phyloP scores from a whole-genome alignment of 176 grass and related monocot genomes.

The Themeda triandra region DNA sequence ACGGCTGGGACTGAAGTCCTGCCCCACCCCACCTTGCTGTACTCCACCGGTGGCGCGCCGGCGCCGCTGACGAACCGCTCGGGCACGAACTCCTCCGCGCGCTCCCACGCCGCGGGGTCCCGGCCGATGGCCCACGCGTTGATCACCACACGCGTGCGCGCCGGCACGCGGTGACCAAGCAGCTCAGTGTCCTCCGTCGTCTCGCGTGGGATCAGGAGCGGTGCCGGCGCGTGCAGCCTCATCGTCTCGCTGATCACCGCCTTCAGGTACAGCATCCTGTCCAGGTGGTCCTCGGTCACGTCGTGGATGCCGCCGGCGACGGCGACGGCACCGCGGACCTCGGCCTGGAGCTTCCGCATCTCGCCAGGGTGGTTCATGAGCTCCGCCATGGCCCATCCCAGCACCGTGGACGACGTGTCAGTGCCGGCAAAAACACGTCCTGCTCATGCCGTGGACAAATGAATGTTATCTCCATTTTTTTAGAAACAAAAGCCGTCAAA shows the following conservation, averaged over 20 bases:
- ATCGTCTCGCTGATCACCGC: conserved; percentile 41
- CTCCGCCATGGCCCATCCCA: conserved; percentile 43
- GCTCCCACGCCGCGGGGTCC: conserved; percentile 31
- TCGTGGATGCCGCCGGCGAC: no score
- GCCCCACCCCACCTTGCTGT: background rate
- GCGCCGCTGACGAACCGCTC: conserved; percentile 6
- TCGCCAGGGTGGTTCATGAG: conserved; percentile 22
- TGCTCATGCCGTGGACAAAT: background rate
- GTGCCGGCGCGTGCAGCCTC: conserved; percentile 24
- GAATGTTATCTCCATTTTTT: no score
- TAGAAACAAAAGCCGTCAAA: no score
- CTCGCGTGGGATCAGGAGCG: conserved; percentile 20
- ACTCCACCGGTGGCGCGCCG: no score
- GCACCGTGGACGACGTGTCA: background rate
- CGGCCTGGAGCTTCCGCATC: conserved; percentile 37
- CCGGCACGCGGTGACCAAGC: conserved; percentile 19
- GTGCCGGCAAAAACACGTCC: conserved; percentile 34
- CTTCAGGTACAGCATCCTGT: conserved; percentile 4
- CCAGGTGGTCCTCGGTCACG: conserved; percentile 28
- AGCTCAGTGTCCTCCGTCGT: background rate
- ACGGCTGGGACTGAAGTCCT: conserved; percentile 35
- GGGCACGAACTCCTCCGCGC: conserved; percentile 29
- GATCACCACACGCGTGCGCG: conserved; percentile 10
- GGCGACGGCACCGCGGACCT: conserved; percentile 28
- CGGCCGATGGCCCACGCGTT: conserved; percentile 35